Conservation (phyloP, 2,329 filamentous ascomycete species). For the Aspergillus japonicus region DNA sequence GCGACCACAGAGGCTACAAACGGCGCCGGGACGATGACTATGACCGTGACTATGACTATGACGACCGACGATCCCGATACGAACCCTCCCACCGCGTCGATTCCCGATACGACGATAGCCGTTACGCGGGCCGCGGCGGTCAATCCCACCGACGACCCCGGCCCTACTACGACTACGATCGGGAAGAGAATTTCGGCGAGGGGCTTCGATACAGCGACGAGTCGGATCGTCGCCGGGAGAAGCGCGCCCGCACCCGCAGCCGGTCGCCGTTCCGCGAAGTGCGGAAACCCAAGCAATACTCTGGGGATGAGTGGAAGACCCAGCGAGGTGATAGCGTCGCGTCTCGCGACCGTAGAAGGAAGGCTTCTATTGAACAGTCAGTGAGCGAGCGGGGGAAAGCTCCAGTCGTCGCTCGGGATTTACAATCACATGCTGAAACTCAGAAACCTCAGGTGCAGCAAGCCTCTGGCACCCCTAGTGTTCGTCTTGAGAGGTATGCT, state of each 20-base stretch:
- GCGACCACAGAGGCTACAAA: constrained; percentile 42
- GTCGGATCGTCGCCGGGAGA: constrained; percentile 49
- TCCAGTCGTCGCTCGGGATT: constrained; percentile 58
- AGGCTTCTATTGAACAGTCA: constrained; percentile 57
- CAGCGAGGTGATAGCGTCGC: constrained; percentile 27
- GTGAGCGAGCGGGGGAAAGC: constrained; percentile 64
- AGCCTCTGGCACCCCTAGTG: constrained; percentile 42
- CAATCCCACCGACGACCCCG: constrained; percentile 40
- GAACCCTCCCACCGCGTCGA: constrained; percentile 34
- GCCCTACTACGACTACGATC: constrained; percentile 54
- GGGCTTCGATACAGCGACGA: constrained; percentile 53
- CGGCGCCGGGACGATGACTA: constrained; percentile 43
- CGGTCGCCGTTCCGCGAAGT: constrained; percentile 46
- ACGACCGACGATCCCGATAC: constrained; percentile 32
- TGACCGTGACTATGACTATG: constrained; percentile 22
- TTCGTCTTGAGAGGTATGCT: constrained; percentile 45
- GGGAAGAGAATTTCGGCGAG: constrained; percentile 42
- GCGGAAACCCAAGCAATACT: constrained; percentile 40
- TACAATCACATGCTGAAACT: constrained; percentile 68
- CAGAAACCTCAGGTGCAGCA: constrained; percentile 59
- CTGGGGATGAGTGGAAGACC: constrained; percentile 34
- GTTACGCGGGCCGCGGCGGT: constrained; percentile 37
- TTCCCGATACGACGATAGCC: constrained; percentile 39
- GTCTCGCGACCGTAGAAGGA: constrained; percentile 43
- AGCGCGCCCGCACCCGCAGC: constrained; percentile 57